Conservation (phyloP, 495 filamentous ascomycete species). For the Cercophora scortea region DNA sequence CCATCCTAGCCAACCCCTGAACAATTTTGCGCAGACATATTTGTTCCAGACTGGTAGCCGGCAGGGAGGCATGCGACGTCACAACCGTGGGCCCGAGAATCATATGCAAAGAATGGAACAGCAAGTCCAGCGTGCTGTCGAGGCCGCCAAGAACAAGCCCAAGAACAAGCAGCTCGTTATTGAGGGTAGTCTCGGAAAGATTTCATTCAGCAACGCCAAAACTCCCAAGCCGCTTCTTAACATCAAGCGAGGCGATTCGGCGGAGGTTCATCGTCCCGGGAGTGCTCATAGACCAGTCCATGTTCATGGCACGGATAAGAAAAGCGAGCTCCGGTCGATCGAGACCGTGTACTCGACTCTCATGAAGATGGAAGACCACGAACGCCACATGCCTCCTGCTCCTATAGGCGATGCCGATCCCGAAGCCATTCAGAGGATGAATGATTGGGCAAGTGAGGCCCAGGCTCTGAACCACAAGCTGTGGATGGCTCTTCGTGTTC, state of each 20-base stretch:
- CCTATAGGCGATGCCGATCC: constrained; percentile 53
- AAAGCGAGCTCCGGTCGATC: constrained; percentile 73
- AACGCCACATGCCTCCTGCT: constrained; percentile 72
- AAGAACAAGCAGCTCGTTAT: constrained; percentile 98
- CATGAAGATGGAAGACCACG: constrained; percentile 91
- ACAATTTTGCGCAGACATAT: constrained; percentile 96
- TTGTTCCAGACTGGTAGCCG: constrained; percentile 84
- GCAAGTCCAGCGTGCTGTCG: constrained; percentile 93
- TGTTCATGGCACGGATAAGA: constrained; percentile 59
- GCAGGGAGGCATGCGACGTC: constrained; percentile 60
- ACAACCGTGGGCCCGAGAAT: constrained; percentile 77
- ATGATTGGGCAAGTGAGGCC: constrained; percentile 64
- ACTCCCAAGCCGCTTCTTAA: constrained; percentile 91
- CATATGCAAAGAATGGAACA: constrained; percentile 99
- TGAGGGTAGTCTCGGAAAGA: constrained; percentile 96
- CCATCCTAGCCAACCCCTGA: constrained; percentile 82
- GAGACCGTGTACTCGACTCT: constrained; percentile 79
- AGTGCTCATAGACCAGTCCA: constrained; percentile 42
- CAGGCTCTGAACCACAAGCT: constrained; percentile 69
- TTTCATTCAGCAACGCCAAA: constrained; percentile 97
- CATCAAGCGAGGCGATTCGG: constrained; percentile 79
- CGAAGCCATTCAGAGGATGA: constrained; percentile 55
- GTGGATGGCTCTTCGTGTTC: constrained; percentile 79
- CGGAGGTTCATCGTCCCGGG: constrained; percentile 36
- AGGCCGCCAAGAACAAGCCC: constrained; percentile 91